Percentiles rank a stretch among this genome's conserved stretches.
Conservation (phyloP, 2,329 filamentous ascomycete species). For the Ophiosphaerella narmari region DNA sequence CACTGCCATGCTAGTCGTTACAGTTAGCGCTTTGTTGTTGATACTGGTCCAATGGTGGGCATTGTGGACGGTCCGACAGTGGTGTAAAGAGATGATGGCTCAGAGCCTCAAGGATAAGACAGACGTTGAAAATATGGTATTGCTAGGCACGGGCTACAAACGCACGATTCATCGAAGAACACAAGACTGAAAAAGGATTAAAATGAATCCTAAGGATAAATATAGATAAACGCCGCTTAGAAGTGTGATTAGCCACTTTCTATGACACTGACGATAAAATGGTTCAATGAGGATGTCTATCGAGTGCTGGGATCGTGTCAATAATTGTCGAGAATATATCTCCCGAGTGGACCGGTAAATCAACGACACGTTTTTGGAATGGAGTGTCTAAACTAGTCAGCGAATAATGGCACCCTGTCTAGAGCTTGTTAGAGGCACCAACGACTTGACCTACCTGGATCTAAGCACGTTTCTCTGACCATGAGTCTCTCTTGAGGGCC, state of each 20-base stretch:
- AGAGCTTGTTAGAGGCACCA: not conserved
- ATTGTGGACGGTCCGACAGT: slow-evolving; percentile 32
- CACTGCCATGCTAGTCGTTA: slow-evolving; percentile 26
- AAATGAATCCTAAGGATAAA: slow-evolving; percentile 2
- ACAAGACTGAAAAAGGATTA: slow-evolving; percentile 6
- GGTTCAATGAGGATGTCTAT: not conserved
- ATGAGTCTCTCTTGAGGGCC: slow-evolving; percentile 17
- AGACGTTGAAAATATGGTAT: slow-evolving; percentile 22
- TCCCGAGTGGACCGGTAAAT: slow-evolving; percentile 27
- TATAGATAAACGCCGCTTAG: not conserved
- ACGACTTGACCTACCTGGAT: slow-evolving; percentile 16
- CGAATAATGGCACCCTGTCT: too few species aligned
- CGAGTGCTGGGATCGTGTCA: not conserved
- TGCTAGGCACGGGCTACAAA: slow-evolving; percentile 2
- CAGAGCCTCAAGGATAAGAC: not conserved
- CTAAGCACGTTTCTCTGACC: slow-evolving; percentile 28
- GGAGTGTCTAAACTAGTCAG: slow-evolving; percentile 6
- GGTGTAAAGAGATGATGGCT: slow-evolving; percentile 22
- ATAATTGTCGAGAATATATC: not conserved
- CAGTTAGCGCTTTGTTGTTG: slow-evolving; percentile 26
- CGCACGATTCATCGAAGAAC: slow-evolving; percentile 10
- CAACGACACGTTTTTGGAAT: slow-evolving; percentile 6
- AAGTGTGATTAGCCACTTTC: too few species aligned
- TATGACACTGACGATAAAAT: too few species aligned
- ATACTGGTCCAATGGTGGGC: slow-evolving; percentile 44